Evolutionary conservation across 2,329 filamentous ascomycete genomes (phyloP).

Genomic region (Tolypocladium album): DNA sequence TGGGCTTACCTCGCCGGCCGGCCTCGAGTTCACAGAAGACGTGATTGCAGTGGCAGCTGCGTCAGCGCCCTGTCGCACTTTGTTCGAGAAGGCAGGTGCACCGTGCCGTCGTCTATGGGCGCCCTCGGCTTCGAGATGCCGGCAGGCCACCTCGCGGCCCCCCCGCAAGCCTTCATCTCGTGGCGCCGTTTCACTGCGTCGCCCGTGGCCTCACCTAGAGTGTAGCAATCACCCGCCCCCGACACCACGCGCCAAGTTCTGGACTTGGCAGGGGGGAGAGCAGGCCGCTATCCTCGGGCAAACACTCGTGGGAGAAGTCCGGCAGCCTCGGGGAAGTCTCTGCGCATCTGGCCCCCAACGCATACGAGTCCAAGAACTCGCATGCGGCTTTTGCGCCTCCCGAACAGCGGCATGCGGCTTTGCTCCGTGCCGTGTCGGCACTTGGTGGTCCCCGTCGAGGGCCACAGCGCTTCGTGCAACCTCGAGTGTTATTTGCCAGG

Average conservation of each 20-base stretch:
- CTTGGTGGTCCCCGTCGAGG: not conserved
- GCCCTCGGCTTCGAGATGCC: not conserved
- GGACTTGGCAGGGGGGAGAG: not conserved
- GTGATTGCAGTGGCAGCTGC: not conserved
- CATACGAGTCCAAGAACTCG: not conserved
- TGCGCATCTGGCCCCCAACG: not conserved
- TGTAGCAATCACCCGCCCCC: not conserved
- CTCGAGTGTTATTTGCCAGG: not conserved
- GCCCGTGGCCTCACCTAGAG: not conserved
- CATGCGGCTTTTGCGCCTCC: not conserved
- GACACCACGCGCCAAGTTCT: not conserved
- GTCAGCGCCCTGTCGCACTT: not conserved
- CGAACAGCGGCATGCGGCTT: not conserved
- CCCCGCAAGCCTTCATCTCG: not conserved
- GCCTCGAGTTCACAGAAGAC: not conserved
- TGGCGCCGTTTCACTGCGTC: not conserved
- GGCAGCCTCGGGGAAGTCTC: too few species aligned
- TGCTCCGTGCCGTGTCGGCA: not conserved
- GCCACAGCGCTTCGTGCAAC: too few species aligned
- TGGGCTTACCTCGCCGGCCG: not conserved
- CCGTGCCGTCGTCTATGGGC: not conserved
- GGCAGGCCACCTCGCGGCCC: not conserved
- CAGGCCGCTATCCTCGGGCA: not conserved
- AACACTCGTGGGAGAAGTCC: not conserved
- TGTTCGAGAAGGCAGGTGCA: not conserved